These are phyloP conservation scores for Zanthoxylum bungeanum DNA, from an alignment of 345 rosid genomes.

Conservation along the genomic window DNA sequence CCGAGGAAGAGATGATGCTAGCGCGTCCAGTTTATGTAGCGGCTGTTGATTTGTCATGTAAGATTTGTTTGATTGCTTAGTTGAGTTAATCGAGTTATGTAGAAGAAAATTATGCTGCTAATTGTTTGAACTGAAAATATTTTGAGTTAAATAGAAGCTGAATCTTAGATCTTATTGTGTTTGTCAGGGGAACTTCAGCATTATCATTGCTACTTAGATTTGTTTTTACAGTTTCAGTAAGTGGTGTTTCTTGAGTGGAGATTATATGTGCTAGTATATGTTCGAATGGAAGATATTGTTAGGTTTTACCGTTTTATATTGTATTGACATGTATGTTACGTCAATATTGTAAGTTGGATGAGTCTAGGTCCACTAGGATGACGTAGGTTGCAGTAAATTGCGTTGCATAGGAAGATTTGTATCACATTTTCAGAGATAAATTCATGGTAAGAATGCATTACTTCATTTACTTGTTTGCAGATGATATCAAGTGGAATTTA, in stretches of 20 bases:
- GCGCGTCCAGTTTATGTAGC: slow-evolving; percentile 94
- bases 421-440: background rate
- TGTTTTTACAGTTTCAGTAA: background rate
- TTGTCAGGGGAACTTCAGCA: too few relatives aligned
- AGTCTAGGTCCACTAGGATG: too few relatives aligned
- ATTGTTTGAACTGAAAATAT: background rate
- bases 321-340: too few relatives aligned
- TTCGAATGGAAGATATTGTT: background rate
- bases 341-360: too few relatives aligned
- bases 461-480: too few relatives aligned
- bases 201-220: background rate
- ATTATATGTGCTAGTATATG: background rate
- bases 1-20: slow-evolving; percentile 69
- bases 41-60: slow-evolving; percentile 87
- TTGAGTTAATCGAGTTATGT: background rate
- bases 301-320: background rate
- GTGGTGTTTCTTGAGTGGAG: too few relatives aligned
- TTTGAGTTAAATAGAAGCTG: background rate
- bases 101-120: background rate
- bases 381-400: background rate
- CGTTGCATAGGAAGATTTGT: background rate
- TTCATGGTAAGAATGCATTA: background rate
- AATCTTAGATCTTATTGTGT: background rate
- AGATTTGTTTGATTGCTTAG: slow-evolving; percentile 22
- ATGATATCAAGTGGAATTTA: background rate